Evolutionary conservation across 2,329 filamentous ascomycete genomes (phyloP).

Genomic region (Botrytis fabae): DNA sequence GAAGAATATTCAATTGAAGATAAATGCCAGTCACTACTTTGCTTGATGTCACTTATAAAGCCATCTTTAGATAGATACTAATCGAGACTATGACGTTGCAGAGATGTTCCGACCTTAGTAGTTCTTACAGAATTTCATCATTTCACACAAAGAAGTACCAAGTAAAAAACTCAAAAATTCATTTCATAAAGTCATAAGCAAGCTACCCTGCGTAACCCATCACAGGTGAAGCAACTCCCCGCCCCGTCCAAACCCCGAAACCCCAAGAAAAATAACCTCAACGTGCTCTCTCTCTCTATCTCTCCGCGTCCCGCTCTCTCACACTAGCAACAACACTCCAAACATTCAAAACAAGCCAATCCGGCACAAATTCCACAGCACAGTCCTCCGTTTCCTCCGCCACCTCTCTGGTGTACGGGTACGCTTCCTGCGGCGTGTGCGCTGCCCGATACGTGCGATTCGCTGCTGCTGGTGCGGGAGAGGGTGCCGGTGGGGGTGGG

Average conservation of each 20-base stretch:
- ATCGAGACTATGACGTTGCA: not conserved
- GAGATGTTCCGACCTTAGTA: not conserved
- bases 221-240: not conserved
- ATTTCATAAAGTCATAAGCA: conserved; percentile 5
- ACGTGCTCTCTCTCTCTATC: not conserved
- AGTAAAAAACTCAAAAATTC: not conserved
- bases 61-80: too few species aligned
- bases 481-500: not conserved
- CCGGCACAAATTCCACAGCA: conserved; percentile 23
- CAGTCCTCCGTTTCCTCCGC: not conserved
- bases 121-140: not conserved
- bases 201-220: not conserved
- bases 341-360: conserved; percentile 22
- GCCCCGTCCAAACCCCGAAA: not conserved
- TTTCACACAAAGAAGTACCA: not conserved
- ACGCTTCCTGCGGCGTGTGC: not conserved
- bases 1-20: not conserved
- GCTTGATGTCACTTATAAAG: not conserved
- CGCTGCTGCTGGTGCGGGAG: not conserved
- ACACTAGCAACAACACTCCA: conserved; percentile 22
- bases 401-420: not conserved
- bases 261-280: not conserved
- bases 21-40: not conserved
- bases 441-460: not conserved
- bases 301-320: not conserved